phyloP scores from a whole-genome alignment of 139 green algal genomes.

The Ettlia oleoabundans region DNA sequence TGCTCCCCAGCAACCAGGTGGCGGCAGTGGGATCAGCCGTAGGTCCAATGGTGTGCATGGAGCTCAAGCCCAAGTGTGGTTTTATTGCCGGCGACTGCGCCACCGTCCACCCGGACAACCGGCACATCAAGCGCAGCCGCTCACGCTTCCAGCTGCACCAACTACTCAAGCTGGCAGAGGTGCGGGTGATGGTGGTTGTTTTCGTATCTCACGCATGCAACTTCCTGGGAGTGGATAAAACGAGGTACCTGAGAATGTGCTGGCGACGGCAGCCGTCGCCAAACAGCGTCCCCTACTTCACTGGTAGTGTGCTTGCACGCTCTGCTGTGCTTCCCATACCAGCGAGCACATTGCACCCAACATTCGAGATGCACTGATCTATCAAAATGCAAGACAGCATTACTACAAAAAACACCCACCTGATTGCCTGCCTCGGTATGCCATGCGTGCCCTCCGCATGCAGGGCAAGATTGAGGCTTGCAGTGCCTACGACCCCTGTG shows the following conservation, averaged over 20 bases:
- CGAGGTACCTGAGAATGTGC: too few relatives aligned
- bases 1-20: neutral
- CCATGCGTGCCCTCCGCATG: neutral
- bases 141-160: slow-evolving; percentile 74
- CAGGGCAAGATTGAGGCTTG: slow-evolving; percentile 45
- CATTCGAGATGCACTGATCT: too few relatives aligned
- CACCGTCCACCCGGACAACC: slow-evolving; percentile 28
- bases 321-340: too few relatives aligned
- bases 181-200: slow-evolving; percentile 7
- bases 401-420: too few relatives aligned
- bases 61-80: slow-evolving; percentile 83
- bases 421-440: neutral
- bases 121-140: slow-evolving; percentile 42
- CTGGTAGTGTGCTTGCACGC: too few relatives aligned
- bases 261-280: too few relatives aligned
- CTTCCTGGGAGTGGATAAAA: too few relatives aligned
- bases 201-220: too few relatives aligned
- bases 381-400: too few relatives aligned
- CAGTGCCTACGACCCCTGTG: slow-evolving; percentile 75
- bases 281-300: too few relatives aligned
- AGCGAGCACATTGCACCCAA: too few relatives aligned
- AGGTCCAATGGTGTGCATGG: slow-evolving; percentile 53
- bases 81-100: slow-evolving; percentile 34
- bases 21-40: neutral
- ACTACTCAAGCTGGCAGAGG: slow-evolving; percentile 68